A percentile compares a stretch with the other conserved stretches of the same genome.
Evolutionary conservation across 306 rosid species (phyloP).

Genomic region (Cucumis cinereus): DNA sequence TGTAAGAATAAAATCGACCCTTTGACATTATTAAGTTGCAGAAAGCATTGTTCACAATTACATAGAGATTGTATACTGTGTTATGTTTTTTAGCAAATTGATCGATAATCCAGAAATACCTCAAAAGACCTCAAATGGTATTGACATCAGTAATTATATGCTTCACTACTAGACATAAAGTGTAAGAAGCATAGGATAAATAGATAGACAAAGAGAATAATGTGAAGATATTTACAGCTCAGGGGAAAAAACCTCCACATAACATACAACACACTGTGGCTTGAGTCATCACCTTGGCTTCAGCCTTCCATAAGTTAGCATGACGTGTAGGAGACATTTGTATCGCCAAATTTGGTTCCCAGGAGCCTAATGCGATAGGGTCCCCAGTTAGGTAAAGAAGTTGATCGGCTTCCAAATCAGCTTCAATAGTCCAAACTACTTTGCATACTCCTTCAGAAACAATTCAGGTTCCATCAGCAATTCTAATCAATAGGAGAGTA

Average conservation of each 20-base stretch:
- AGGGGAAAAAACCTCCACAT: background rate
- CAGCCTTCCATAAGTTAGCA: constrained; percentile 72
- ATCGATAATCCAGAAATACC: background rate
- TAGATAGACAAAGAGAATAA: background rate
- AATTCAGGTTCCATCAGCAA: constrained; percentile 36
- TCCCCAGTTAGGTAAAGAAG: constrained; percentile 80
- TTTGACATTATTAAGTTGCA: background rate
- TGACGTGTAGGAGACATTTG: constrained; percentile 64
- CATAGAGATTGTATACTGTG: background rate
- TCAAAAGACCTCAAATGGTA: background rate
- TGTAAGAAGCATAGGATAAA: background rate
- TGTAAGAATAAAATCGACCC: background rate
- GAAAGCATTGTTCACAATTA: background rate
- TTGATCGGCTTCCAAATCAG: constrained; percentile 69
- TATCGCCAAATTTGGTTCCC: constrained; percentile 72
- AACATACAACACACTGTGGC: background rate
- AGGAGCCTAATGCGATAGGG: constrained; percentile 65
- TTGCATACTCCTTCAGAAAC: constrained; percentile 41
- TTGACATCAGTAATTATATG: background rate
- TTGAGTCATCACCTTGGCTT: constrained; percentile 43
- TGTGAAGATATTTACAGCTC: background rate
- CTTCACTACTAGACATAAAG: background rate
- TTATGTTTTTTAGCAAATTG: background rate
- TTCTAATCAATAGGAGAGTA: constrained; percentile 15
- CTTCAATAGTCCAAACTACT: constrained; percentile 64